These are phyloP conservation scores for Leucosporidium yakuticum DNA, from an alignment of 768 basidiomycete genomes.

Conservation along the genomic window DNA sequence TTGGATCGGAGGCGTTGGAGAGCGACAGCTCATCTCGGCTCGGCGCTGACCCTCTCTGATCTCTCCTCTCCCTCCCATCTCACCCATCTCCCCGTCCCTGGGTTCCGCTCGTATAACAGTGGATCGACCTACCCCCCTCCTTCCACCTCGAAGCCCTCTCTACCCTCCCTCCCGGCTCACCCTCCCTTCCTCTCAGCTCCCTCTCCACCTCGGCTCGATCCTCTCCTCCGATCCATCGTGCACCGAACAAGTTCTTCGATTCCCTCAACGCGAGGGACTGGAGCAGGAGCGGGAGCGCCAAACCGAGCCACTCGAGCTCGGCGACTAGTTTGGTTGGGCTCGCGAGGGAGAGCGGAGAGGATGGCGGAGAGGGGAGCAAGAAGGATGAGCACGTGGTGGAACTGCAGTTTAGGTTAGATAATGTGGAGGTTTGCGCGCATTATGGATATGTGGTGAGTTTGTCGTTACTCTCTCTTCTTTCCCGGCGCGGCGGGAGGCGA, in stretches of 20 bases:
- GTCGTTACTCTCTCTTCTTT: background rate
- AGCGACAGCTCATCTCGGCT: too few relatives aligned
- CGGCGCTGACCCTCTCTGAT: too few relatives aligned
- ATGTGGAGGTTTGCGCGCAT: constrained; percentile 82
- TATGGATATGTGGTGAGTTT: constrained; percentile 66
- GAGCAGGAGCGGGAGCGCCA: background rate
- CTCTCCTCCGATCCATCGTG: constrained; percentile 29
- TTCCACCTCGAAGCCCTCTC: constrained; percentile 14
- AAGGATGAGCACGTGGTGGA: constrained; percentile 18
- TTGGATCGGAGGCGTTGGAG: background rate
- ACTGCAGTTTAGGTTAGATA: constrained; percentile 40
- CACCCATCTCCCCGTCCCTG: too few relatives aligned
- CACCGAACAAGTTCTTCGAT: constrained; percentile 38
- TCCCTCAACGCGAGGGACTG: constrained; percentile 22
- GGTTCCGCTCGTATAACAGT: constrained; percentile 5
- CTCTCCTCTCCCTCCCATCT: too few relatives aligned
- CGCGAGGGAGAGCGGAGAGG: background rate
- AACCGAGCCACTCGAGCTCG: background rate
- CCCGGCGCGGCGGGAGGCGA: too few relatives aligned
- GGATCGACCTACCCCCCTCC: constrained; percentile 30
- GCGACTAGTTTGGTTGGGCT: background rate
- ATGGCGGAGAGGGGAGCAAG: background rate
- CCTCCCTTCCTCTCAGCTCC: constrained; percentile 13
- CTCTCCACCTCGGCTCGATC: constrained; percentile 16
- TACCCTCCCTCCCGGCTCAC: background rate